A percentile compares a stretch with the other conserved stretches of the same genome.
Evolutionary conservation across 768 basidiomycete species (phyloP).

Genomic region (Chalciporus sphaerocephalus): DNA sequence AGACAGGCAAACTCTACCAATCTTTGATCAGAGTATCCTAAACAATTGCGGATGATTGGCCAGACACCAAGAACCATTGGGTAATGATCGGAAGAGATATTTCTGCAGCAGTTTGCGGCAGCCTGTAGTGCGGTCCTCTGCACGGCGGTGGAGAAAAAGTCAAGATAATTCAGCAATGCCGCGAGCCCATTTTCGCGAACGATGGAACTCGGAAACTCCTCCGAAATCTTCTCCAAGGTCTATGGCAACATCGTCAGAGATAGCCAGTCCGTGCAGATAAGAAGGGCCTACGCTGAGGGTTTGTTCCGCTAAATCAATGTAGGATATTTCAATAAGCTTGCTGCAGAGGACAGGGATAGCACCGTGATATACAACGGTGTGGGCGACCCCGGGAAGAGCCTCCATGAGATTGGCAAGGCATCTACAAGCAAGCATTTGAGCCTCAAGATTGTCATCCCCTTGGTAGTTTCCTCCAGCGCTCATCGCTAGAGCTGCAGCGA

Average conservation of each 20-base stretch:
- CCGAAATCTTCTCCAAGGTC: conserved; percentile 98
- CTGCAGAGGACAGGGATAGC: conserved; percentile 96
- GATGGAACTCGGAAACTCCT: conserved; percentile 93
- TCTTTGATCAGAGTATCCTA: conserved; percentile 89
- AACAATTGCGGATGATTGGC: conserved; percentile 90
- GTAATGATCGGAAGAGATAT: conserved; percentile 85
- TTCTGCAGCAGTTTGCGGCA: conserved; percentile 94
- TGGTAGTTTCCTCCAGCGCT: conserved; percentile 65
- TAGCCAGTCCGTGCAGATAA: conserved; percentile 2
- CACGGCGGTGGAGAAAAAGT: conserved; percentile 97
- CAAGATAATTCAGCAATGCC: conserved; percentile 90
- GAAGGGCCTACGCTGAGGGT: conserved; percentile 80
- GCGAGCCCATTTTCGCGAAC: conserved; percentile 93
- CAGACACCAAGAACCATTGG: conserved; percentile 83
- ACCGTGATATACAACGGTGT: conserved; percentile 96
- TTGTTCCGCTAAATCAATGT: conserved; percentile 97
- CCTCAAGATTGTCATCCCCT: conserved; percentile 86
- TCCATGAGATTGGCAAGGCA: conserved; percentile 99
- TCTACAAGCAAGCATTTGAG: conserved; percentile 92
- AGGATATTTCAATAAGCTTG: conserved; percentile 95
- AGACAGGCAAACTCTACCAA: conserved; percentile 97
- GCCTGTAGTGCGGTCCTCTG: conserved; percentile 96
- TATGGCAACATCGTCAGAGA: conserved; percentile 32
- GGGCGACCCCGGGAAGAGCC: conserved; percentile 95
- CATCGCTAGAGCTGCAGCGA: conserved; percentile 83